A percentile compares a stretch with the other conserved stretches of the same genome.
These are phyloP conservation scores for Candida ipomoeae DNA, from an alignment of 805 yeast species.

Conservation along the genomic window DNA sequence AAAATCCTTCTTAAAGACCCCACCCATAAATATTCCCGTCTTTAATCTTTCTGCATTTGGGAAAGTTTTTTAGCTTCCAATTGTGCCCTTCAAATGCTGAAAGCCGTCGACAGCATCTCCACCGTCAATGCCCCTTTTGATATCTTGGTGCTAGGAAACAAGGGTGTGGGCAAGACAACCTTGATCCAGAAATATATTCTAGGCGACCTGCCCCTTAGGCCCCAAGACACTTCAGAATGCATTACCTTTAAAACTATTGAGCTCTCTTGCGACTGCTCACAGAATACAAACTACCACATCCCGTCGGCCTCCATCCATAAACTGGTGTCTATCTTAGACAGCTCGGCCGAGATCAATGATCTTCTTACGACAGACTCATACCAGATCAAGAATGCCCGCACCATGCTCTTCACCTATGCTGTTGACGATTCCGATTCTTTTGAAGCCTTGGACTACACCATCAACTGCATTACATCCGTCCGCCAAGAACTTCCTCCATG, in stretches of 20 bases:
- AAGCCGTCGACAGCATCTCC: slow-evolving; percentile 12
- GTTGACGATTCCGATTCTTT: slow-evolving; percentile 26
- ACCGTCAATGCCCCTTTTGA: slow-evolving; percentile 14
- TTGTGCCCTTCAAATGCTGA: neutral
- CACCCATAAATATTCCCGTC: neutral
- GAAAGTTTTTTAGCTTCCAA: neutral
- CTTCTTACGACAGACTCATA: slow-evolving; percentile 24
- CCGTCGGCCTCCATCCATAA: slow-evolving; percentile 6
- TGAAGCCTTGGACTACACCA: slow-evolving; percentile 25
- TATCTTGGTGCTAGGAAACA: slow-evolving; percentile 15
- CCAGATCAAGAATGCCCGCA: slow-evolving; percentile 28
- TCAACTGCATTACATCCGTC: slow-evolving; percentile 21
- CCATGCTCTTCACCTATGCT: slow-evolving; percentile 30
- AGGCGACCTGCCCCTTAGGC: slow-evolving; percentile 8
- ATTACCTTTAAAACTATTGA: slow-evolving; percentile 9
- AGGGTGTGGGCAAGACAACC: slow-evolving; percentile 16
- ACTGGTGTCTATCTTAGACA: slow-evolving; percentile 33
- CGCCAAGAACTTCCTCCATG: slow-evolving; percentile 28
- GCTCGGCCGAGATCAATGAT: slow-evolving; percentile 22
- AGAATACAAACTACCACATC: neutral
- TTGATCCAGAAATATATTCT: slow-evolving; percentile 14
- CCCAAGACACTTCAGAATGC: slow-evolving; percentile 10
- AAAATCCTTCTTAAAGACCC: neutral
- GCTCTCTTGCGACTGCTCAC: slow-evolving; percentile 1
- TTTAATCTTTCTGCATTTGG: neutral